Evolutionary conservation across 345 rosid species (phyloP), one percentile per base, ranked within the genome.

Genomic region (Cardiospermum halicacabum): DNA sequence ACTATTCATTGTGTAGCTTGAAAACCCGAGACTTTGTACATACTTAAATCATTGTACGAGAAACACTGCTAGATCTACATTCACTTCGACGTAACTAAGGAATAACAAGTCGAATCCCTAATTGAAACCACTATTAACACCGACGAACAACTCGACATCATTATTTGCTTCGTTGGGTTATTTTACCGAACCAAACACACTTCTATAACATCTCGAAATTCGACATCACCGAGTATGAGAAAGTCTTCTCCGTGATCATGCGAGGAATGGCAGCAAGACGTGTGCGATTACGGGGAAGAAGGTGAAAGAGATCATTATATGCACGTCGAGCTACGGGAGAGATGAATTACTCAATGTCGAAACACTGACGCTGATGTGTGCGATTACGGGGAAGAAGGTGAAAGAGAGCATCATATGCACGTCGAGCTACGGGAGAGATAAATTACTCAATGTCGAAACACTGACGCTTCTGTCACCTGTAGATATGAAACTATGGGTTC

Each of bases 401-500:
- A n/a, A n/a, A n/a, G n/a, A n/a, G n/a, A n/a, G n/a, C n/a, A n/a
- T n/a, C n/a, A n/a, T n/a, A n/a, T n/a, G n/a, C n/a, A n/a, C n/a
- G n/a, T n/a, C n/a, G n/a, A n/a, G n/a, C n/a, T n/a, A n/a, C n/a
- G n/a, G n/a, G n/a, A n/a, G n/a, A n/a, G n/a, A n/a, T n/a, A n/a
- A n/a, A n/a, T n/a, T n/a, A n/a, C n/a, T n/a, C n/a, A n/a, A n/a
- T n/a, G n/a, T 90, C 0, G 89, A 89, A 8, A 61, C 98, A 0
- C 48, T 69, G 48, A 83, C 89, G 10, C 88, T 93, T 66, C 82
- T 93, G 37, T 90, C 98, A 5, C 97, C 96, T 0, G 83, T 77
- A 28, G 97, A 93, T n/a, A n/a, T 70, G 40, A 77, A 18, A 93
- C 96, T 22, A 89, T 93, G 62, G 96, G 90, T 56, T 80, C 94